These are phyloP conservation scores for Pugionium dolabratum DNA, from an alignment of 345 rosid species.

Conservation along the genomic window DNA sequence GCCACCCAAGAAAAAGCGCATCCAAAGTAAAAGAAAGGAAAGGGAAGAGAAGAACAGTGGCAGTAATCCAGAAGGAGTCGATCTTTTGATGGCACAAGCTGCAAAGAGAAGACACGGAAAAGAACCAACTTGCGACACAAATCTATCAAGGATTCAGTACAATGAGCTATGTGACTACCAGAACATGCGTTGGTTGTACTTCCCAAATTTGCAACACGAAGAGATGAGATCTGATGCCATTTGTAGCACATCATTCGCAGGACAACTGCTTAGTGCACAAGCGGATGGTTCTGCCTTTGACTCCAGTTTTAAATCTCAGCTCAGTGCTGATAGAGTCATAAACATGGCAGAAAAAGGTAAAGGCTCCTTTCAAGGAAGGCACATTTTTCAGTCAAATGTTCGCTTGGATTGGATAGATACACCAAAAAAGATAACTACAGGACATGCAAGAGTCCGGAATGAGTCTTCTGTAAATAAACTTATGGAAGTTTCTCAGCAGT, in stretches of 20 bases:
- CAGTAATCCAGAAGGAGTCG: conserved; percentile 3
- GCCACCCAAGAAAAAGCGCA: conserved; percentile 42
- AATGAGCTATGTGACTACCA: conserved; percentile 46
- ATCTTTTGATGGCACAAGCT: conserved; percentile 11
- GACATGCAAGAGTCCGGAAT: conserved; percentile 47
- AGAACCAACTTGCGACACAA: conserved; percentile 38
- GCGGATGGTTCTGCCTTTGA: conserved; percentile 29
- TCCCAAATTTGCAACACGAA: conserved; percentile 44
- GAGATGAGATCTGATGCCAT: conserved; percentile 48
- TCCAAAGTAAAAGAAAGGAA: conserved; percentile 16
- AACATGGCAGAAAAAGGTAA: conserved; percentile 34
- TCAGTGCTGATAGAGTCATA: conserved; percentile 28
- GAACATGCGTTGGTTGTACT: conserved; percentile 34
- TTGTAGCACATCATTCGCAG: conserved; percentile 42
- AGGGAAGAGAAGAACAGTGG: not conserved
- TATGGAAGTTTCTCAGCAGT: conserved; percentile 31
- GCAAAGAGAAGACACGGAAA: conserved; percentile 44
- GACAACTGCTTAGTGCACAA: conserved; percentile 19
- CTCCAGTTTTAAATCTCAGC: conserved; percentile 33
- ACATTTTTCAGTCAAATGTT: conserved; percentile 35
- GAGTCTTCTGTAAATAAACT: conserved; percentile 47
- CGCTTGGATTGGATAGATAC: conserved; percentile 41
- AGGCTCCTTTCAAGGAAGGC: conserved; percentile 37
- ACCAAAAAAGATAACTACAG: conserved; percentile 60
- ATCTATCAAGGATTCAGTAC: conserved; percentile 43